These are phyloP conservation scores for Neurospora sp. DNA, from an alignment of 495 filamentous ascomycete genomes.

Conservation along the genomic window DNA sequence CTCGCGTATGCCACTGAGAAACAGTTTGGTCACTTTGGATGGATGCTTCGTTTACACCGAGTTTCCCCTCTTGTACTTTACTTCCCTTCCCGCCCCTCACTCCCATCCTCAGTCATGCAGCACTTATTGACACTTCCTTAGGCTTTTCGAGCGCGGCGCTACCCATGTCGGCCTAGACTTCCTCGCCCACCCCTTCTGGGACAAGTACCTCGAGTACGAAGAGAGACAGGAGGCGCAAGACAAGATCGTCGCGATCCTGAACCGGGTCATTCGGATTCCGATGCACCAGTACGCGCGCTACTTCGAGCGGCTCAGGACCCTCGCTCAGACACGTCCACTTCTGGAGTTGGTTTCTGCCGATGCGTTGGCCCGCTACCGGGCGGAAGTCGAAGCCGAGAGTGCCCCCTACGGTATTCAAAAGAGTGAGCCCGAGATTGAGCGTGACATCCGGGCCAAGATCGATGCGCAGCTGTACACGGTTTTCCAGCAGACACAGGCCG, in stretches of 20 bases:
- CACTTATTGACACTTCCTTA: conserved; percentile 50
- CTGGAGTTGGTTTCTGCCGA: conserved; percentile 62
- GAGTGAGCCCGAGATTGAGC: conserved; percentile 71
- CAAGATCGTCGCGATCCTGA: conserved; percentile 76
- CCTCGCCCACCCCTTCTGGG: conserved; percentile 92
- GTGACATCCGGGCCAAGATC: conserved; percentile 67
- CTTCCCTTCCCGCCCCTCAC: conserved; percentile 36
- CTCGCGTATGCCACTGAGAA: conserved; percentile 32
- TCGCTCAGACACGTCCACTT: conserved; percentile 64
- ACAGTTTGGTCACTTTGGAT: conserved; percentile 38
- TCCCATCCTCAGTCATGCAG: conserved; percentile 20
- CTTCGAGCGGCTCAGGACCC: conserved; percentile 79
- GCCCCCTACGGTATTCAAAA: conserved; percentile 31
- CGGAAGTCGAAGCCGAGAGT: conserved; percentile 56
- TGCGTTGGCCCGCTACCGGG: conserved; percentile 54
- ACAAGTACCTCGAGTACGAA: conserved; percentile 96
- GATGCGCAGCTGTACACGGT: conserved; percentile 72
- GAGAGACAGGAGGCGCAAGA: conserved; percentile 79
- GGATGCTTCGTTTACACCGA: conserved; percentile 42
- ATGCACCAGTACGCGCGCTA: conserved; percentile 96
- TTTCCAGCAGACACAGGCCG: conserved; percentile 73
- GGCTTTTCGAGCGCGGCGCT: conserved; percentile 88
- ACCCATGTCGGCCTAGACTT: conserved; percentile 85
- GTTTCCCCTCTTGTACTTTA: conserved; percentile 48
- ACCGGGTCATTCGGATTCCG: conserved; percentile 81